These are phyloP conservation scores for Trichoderma arundinaceum DNA, from an alignment of 2,329 filamentous ascomycete species.

Conservation along the genomic window DNA sequence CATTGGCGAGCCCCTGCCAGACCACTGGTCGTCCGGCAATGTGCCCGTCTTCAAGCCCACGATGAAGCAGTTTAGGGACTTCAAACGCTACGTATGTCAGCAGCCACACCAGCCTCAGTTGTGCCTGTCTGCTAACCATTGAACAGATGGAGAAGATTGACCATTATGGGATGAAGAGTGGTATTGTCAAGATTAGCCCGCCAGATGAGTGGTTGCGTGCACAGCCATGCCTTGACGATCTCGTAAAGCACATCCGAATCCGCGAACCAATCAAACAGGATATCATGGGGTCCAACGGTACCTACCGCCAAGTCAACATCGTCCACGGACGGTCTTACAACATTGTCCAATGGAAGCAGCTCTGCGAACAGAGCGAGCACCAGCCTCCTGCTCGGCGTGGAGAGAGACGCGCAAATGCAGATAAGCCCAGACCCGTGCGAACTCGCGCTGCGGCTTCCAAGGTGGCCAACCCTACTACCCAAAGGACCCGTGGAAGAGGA, in stretches of 20 bases:
- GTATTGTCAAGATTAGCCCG: slow-evolving; percentile 94
- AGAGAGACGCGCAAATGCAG: slow-evolving; percentile 70
- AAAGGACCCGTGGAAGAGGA: slow-evolving; percentile 50
- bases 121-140: slow-evolving; percentile 39
- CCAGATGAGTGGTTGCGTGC: slow-evolving; percentile 90
- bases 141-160: slow-evolving; percentile 79
- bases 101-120: not conserved
- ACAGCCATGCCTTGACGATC: slow-evolving; percentile 78
- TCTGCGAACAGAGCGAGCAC: slow-evolving; percentile 94
- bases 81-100: slow-evolving; percentile 79
- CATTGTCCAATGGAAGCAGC: slow-evolving; percentile 89
- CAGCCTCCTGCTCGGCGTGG: slow-evolving; percentile 92
- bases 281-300: slow-evolving; percentile 93
- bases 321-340: slow-evolving; percentile 97
- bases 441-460: slow-evolving; percentile 47
- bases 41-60: slow-evolving; percentile 95
- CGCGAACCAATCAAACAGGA: slow-evolving; percentile 98
- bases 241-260: slow-evolving; percentile 89
- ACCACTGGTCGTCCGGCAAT: slow-evolving; percentile 89
- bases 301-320: slow-evolving; percentile 96
- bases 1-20: slow-evolving; percentile 79
- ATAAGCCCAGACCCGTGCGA: slow-evolving; percentile 55
- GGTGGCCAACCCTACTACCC: slow-evolving; percentile 40
- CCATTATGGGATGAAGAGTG: slow-evolving; percentile 94
- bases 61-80: slow-evolving; percentile 93